Evolutionary conservation across 2,329 filamentous ascomycete genomes (phyloP), one percentile per base, ranked within the genome.

Genomic region (Aspergillus piperis): DNA sequence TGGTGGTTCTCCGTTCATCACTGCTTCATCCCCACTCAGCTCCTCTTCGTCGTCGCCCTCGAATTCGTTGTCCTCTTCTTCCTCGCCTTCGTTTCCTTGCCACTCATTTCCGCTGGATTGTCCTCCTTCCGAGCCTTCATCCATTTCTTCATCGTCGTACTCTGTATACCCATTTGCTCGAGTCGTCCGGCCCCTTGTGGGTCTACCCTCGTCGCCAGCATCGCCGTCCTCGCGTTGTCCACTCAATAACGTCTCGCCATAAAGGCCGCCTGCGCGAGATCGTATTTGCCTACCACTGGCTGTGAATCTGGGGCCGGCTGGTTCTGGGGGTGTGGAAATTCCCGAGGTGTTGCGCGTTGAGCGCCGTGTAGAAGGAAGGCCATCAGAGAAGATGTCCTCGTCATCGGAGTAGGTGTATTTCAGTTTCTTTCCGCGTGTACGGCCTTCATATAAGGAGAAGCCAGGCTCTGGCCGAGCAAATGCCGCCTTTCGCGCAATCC

Each of bases 341-440:
- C 88, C 85, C 1, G 90, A 92, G 2, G 69, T 67, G 65, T 92
- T 90, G 25, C 94, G 80, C 8, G 79, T 80, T 4, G 86, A 88
- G 50, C 83, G 80, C 48, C 85, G 87, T 17, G 87, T 84, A 11
- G 91, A 91, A 6, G 88, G 85, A 17, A 80, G 78, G 62, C 81
- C 93, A 73, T 74, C 84, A 54, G 79, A 82, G 50, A 87, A 86
- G 15, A 88, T 86, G 38, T 89, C 89, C 66, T 96, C 91, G 23
- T 96, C 91, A 55, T 97, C 93, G 0, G 92, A 96, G 72, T 91
- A 99, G 0, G 92, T 99, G 73, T 99, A 99, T 76, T 93, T 96
- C 79, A 96, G 90, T 62, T 94, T 90, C 81, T 99, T 98, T 59
- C 95, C 95, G 61, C 95, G 88, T 5, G 96, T 99, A 56, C 95